These are phyloP conservation scores for Dendrocalamus latiflorus DNA, from an alignment of 202 grass and related monocot genomes.

Conservation along the genomic window DNA sequence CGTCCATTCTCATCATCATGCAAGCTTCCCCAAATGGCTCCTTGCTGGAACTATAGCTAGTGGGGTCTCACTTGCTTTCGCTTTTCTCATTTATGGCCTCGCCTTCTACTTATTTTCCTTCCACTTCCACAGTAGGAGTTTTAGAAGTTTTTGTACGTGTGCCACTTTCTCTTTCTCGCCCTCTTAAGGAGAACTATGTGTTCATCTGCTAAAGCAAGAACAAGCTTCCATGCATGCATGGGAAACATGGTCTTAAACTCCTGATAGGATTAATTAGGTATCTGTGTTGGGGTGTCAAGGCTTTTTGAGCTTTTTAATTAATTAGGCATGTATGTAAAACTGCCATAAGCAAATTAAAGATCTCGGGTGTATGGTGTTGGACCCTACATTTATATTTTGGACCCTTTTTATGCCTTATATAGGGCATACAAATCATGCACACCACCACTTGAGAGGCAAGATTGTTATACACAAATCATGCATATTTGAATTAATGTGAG, in stretches of 20 bases:
- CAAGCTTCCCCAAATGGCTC: slow-evolving; percentile 44
- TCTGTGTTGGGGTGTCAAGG: background rate
- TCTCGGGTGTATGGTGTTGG: too few species aligned
- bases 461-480: too few species aligned
- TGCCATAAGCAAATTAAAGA: too few species aligned
- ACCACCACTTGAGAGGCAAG: too few species aligned
- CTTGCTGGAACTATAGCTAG: slow-evolving; percentile 4
- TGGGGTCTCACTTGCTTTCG: background rate
- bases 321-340: too few species aligned
- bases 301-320: too few species aligned
- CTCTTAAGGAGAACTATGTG: too few species aligned
- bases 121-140: background rate
- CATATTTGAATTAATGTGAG: too few species aligned
- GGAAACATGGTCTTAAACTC: background rate
- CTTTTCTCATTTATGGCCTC: slow-evolving; percentile 36
- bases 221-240: background rate
- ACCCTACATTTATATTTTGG: too few species aligned
- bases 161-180: too few species aligned
- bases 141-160: background rate
- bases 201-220: background rate
- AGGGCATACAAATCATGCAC: too few species aligned
- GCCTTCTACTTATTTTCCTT: background rate
- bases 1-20: slow-evolving; percentile 38
- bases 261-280: background rate
- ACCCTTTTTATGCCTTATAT: too few species aligned